A percentile compares a stretch with the other conserved stretches of the same genome.
phyloP scores from a whole-genome alignment of 2,329 filamentous ascomycete species.

The Fusarium setosum region DNA sequence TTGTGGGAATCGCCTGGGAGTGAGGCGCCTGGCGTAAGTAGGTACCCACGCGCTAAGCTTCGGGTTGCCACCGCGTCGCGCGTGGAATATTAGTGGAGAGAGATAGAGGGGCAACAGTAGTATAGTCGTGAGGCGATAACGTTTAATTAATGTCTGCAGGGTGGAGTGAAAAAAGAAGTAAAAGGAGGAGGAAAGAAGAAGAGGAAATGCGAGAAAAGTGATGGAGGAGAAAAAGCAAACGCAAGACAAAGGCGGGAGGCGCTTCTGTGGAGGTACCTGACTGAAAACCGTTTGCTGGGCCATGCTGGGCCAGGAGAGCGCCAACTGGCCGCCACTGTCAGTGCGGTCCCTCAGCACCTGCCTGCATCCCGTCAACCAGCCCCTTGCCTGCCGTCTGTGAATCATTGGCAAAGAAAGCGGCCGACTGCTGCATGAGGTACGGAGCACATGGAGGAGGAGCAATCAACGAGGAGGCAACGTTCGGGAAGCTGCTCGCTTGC shows the following conservation, averaged over 20 bases:
- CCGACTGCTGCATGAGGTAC: not conserved
- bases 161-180: not conserved
- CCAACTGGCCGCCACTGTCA: conserved; percentile 2
- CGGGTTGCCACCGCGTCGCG: not conserved
- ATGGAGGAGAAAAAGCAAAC: conserved; percentile 15
- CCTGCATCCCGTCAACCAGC: not conserved
- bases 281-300: conserved; percentile 4
- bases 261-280: conserved; percentile 3
- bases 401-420: not conserved
- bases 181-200: not conserved
- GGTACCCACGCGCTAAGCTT: not conserved
- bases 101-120: not conserved
- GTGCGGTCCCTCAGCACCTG: conserved; percentile 4
- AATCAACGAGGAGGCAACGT: not conserved
- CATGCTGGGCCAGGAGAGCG: not conserved
- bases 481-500: not conserved
- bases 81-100: not conserved
- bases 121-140: not conserved
- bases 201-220: not conserved
- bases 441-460: no score
- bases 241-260: conserved; percentile 16
- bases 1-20: not conserved
- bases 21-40: not conserved
- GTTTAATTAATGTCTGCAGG: not conserved
- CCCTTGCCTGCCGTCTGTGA: not conserved